Evolutionary conservation across 495 filamentous ascomycete species (phyloP).

Genomic region (Ascobolus immersus): DNA sequence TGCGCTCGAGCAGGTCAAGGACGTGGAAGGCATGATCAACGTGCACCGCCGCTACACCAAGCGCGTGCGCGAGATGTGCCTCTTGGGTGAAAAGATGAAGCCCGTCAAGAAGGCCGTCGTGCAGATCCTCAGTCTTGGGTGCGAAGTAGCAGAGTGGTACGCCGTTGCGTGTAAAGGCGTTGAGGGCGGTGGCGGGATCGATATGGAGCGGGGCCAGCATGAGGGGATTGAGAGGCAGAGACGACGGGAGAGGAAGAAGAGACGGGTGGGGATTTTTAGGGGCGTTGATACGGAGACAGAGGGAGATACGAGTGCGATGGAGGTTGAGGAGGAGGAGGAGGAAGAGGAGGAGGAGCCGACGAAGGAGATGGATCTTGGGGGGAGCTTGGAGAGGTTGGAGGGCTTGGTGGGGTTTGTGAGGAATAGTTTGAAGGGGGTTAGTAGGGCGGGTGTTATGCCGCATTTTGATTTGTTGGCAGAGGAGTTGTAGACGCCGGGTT

Average conservation of each 20-base stretch:
- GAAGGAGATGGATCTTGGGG: constrained; percentile 17
- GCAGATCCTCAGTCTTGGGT: constrained; percentile 27
- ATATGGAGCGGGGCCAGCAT: constrained; percentile 3
- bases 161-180: background rate
- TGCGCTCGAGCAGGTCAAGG: constrained; percentile 32
- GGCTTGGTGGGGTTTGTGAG: constrained; percentile 27
- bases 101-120: constrained; percentile 41
- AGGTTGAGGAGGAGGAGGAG: constrained; percentile 11
- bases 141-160: background rate
- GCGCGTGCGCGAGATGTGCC: constrained; percentile 34
- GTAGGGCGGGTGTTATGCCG: constrained; percentile 29
- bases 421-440: constrained; percentile 29
- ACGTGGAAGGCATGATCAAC: constrained; percentile 58
- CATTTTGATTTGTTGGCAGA: constrained; percentile 35
- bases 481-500: constrained; percentile 24
- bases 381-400: constrained; percentile 25
- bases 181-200: background rate
- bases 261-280: constrained; percentile 3
- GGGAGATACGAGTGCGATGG: constrained; percentile 8
- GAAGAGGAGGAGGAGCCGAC: constrained; percentile 17
- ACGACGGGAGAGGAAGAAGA: constrained; percentile 3
- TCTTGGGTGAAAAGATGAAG: constrained; percentile 35
- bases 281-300: background rate
- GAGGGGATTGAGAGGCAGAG: constrained; percentile 3
- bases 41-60: constrained; percentile 39